phyloP scores from a whole-genome alignment of 1,284 basidiomycete genomes.

The Rhodotorula sp. region DNA sequence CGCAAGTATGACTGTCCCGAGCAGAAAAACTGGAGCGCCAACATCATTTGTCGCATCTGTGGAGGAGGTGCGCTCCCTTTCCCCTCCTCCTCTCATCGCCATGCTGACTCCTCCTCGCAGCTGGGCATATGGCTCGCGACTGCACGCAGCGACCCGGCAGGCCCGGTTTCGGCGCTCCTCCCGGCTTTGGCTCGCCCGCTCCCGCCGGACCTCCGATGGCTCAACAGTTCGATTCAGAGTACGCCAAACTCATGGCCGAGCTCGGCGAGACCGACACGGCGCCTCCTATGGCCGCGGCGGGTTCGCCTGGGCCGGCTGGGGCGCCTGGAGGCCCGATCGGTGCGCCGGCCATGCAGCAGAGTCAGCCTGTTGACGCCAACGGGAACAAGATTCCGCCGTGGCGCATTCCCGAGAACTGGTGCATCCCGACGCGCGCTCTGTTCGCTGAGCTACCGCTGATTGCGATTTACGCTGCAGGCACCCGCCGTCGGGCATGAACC shows the following conservation, averaged over 20 bases:
- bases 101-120: constrained; percentile 27
- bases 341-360: constrained; percentile 18
- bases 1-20: constrained; percentile 97
- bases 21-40: constrained; percentile 89
- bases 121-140: constrained; percentile 93
- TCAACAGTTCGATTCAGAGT: constrained; percentile 84
- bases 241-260: constrained; percentile 95
- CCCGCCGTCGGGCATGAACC: constrained; percentile 7
- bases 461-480: constrained; percentile 1
- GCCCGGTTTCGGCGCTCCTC: constrained; percentile 51
- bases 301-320: constrained; percentile 20
- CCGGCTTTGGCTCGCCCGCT: constrained; percentile 37
- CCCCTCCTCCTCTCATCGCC: not conserved
- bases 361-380: constrained; percentile 29
- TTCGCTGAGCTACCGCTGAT: too few species aligned
- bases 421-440: not conserved
- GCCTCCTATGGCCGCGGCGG: constrained; percentile 41
- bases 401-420: constrained; percentile 54
- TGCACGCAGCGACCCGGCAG: constrained; percentile 74
- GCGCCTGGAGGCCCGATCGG: constrained; percentile 1
- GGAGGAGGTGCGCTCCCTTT: constrained; percentile 62
- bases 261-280: constrained; percentile 71
- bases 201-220: constrained; percentile 44
- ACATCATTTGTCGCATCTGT: constrained; percentile 91
- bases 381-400: constrained; percentile 52